Conservation (phyloP, 1,139 yeast species). For the Suhomyces maxii region DNA sequence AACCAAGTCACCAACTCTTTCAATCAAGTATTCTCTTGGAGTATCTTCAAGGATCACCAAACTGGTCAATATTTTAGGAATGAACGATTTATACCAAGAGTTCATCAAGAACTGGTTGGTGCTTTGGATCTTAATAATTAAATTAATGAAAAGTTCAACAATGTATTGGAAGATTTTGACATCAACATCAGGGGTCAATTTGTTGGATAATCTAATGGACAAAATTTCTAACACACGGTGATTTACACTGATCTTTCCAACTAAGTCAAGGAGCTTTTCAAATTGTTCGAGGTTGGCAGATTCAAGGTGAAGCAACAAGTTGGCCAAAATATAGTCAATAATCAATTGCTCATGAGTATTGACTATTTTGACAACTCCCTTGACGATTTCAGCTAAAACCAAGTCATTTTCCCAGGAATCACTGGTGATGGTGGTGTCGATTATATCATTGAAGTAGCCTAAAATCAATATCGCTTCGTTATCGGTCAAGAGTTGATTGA, state of each 20-base stretch:
- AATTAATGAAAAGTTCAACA: constrained; percentile 27
- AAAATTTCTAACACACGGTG: constrained; percentile 51
- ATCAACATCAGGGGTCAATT: constrained; percentile 25
- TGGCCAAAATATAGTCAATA: constrained; percentile 60
- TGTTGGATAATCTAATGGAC: constrained; percentile 50
- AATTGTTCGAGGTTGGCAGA: constrained; percentile 25
- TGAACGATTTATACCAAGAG: constrained; percentile 42
- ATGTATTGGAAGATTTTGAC: constrained; percentile 18
- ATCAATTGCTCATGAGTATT: constrained; percentile 34
- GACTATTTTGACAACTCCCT: constrained; percentile 55
- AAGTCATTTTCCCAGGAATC: constrained; percentile 36
- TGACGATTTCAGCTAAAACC: constrained; percentile 39
- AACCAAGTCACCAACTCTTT: constrained; percentile 37
- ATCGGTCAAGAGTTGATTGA: constrained; percentile 44
- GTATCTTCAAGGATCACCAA: constrained; percentile 8
- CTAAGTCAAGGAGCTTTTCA: constrained; percentile 40
- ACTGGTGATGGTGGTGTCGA: constrained; percentile 34
- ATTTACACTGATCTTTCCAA: constrained; percentile 46
- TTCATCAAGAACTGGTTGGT: constrained; percentile 36
- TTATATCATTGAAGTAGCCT: constrained; percentile 65
- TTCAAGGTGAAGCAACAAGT: constrained; percentile 44
- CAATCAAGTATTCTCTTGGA: constrained; percentile 17
- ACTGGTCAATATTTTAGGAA: constrained; percentile 30
- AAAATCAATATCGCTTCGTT: constrained; percentile 65
- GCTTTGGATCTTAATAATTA: constrained; percentile 24